These are phyloP conservation scores for Scortechinia acanthostroma DNA, from an alignment of 2,329 filamentous ascomycete species.

Conservation along the genomic window DNA sequence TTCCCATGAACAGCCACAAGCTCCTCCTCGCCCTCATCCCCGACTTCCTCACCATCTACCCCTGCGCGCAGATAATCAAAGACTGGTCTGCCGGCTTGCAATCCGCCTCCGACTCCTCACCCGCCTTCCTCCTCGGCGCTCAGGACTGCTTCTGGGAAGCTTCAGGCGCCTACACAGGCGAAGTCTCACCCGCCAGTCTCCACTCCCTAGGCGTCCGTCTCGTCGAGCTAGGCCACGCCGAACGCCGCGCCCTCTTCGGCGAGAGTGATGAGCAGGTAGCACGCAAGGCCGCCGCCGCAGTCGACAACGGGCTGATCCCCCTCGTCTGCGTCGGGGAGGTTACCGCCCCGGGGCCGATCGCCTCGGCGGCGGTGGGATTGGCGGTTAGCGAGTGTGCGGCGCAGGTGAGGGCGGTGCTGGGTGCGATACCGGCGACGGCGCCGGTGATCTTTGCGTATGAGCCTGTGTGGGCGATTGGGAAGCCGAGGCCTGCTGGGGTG, in stretches of 20 bases:
- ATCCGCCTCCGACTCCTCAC: slow-evolving; percentile 14
- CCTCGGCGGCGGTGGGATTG: slow-evolving; percentile 15
- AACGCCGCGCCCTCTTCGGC: slow-evolving; percentile 64
- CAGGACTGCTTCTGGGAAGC: slow-evolving; percentile 71
- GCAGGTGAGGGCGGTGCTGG: slow-evolving; percentile 60
- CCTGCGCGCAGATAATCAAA: slow-evolving; percentile 35
- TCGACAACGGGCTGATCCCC: slow-evolving; percentile 65
- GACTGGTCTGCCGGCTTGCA: background rate
- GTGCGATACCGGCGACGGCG: slow-evolving; percentile 47
- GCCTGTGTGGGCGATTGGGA: slow-evolving; percentile 83
- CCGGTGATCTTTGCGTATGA: slow-evolving; percentile 79
- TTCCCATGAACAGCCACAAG: slow-evolving; percentile 31
- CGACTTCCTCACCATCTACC: slow-evolving; percentile 65
- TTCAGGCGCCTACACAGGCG: slow-evolving; percentile 69
- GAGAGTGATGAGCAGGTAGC: slow-evolving; percentile 68
- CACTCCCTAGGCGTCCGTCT: slow-evolving; percentile 62
- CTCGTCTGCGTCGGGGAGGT: slow-evolving; percentile 76
- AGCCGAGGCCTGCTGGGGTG: slow-evolving; percentile 61
- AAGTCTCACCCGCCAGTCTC: slow-evolving; percentile 65
- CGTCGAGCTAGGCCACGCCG: slow-evolving; percentile 76
- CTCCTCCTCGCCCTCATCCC: slow-evolving; percentile 73
- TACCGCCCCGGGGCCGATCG: slow-evolving; percentile 33
- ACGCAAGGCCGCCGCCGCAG: slow-evolving; percentile 63
- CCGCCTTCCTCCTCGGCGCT: slow-evolving; percentile 57
- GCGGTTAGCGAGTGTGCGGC: slow-evolving; percentile 57